Percentiles rank a stretch among this genome's conserved stretches.
These are phyloP conservation scores for Pseudocercospora fijiensis DNA, from an alignment of 2,329 filamentous ascomycete species.

Conservation along the genomic window DNA sequence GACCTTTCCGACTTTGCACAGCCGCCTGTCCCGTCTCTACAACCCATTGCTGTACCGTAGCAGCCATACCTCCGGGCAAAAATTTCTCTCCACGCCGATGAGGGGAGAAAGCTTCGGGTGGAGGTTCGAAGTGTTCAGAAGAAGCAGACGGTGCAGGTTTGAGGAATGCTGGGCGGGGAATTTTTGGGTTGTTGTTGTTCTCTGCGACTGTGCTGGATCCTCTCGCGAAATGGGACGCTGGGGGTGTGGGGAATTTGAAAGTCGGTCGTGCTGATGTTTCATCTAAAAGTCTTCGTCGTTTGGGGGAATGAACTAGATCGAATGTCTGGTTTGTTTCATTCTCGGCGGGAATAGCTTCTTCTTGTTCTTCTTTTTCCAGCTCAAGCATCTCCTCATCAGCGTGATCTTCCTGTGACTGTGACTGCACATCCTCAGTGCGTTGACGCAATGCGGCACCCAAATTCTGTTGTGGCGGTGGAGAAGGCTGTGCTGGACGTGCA, in stretches of 20 bases:
- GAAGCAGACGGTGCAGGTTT: conserved; percentile 35
- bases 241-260: conserved; percentile 25
- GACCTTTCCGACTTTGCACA: conserved; percentile 27
- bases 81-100: conserved; percentile 53
- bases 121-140: conserved; percentile 37
- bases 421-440: conserved; percentile 29
- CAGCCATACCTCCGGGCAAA: conserved; percentile 50
- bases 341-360: conserved; percentile 20
- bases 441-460: conserved; percentile 23
- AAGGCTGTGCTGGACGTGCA: conserved; percentile 18
- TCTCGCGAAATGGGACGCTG: conserved; percentile 20
- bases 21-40: conserved; percentile 43
- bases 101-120: conserved; percentile 56
- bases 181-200: conserved; percentile 8
- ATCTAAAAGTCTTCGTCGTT: conserved; percentile 33
- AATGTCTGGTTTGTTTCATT: conserved; percentile 9
- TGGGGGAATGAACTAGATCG: conserved; percentile 32
- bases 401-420: conserved; percentile 21
- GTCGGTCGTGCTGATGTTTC: conserved; percentile 19
- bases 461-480: conserved; percentile 13
- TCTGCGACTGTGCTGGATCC: conserved; percentile 9
- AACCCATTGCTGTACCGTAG: conserved; percentile 52
- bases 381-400: conserved; percentile 34
- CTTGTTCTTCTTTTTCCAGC: conserved; percentile 20
- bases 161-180: conserved; percentile 42